These are phyloP conservation scores for Schwanniomyces polymorphus DNA, from an alignment of 805 yeast species.

Conservation along the genomic window DNA sequence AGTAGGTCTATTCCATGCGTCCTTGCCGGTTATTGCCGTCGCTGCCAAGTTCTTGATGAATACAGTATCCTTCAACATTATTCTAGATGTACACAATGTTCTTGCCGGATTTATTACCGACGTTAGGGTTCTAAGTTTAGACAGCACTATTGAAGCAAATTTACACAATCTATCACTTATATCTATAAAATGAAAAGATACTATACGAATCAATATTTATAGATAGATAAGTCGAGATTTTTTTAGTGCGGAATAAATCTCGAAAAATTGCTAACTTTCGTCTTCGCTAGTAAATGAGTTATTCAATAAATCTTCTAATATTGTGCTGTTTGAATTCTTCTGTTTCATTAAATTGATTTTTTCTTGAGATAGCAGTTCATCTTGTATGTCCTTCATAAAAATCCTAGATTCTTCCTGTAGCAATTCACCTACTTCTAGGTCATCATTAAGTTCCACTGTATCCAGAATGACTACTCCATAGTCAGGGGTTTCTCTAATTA, in stretches of 20 bases:
- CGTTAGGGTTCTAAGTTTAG: conserved; percentile 2
- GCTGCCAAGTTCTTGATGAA: conserved; percentile 58
- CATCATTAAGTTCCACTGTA: conserved; percentile 26
- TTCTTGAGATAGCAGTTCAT: neutral
- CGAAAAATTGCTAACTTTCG: neutral
- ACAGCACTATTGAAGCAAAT: conserved; percentile 5
- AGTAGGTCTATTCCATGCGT: conserved; percentile 69
- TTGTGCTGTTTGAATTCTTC: neutral
- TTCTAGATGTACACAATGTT: conserved; percentile 11
- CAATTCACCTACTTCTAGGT: conserved; percentile 16
- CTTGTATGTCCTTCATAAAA: conserved; percentile 8
- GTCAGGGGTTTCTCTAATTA: conserved; percentile 48
- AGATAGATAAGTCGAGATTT: neutral
- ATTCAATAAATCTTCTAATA: neutral
- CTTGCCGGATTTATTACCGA: conserved; percentile 15
- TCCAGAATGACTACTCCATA: conserved; percentile 45
- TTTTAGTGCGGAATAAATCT: neutral
- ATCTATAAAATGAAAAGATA: neutral
- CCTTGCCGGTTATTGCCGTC: conserved; percentile 66
- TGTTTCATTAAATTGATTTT: neutral
- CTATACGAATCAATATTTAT: neutral
- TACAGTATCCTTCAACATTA: conserved; percentile 33
- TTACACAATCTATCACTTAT: neutral
- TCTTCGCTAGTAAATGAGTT: neutral
- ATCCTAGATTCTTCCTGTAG: conserved; percentile 7